A percentile compares a stretch with the other conserved stretches of the same genome.
phyloP scores from a whole-genome alignment of 2,329 filamentous ascomycete genomes.

The Fusarium decemcellulare region DNA sequence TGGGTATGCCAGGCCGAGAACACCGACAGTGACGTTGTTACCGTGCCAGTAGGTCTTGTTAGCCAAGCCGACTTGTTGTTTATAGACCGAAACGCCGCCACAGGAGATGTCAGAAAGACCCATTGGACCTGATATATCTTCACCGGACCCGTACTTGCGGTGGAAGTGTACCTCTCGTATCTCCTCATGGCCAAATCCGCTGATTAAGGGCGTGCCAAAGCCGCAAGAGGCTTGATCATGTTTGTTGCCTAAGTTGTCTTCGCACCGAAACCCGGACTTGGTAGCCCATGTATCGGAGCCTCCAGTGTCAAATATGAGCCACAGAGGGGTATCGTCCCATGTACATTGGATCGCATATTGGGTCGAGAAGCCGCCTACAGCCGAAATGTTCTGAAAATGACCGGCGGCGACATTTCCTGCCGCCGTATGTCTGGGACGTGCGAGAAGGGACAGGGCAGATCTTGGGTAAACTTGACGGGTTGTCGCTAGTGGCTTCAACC shows the following conservation, averaged over 20 bases:
- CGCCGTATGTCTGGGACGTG: conserved; percentile 30
- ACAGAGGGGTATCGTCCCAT: conserved; percentile 56
- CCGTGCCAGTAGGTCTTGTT: conserved; percentile 66
- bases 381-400: conserved; percentile 55
- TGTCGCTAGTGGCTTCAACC: conserved; percentile 50
- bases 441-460: conserved; percentile 51
- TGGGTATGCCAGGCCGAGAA: conserved; percentile 66
- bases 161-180: conserved; percentile 61
- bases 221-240: conserved; percentile 53
- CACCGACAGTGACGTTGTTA: conserved; percentile 65
- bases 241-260: conserved; percentile 51
- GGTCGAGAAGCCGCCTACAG: conserved; percentile 56
- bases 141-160: conserved; percentile 64
- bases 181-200: conserved; percentile 57
- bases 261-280: conserved; percentile 58
- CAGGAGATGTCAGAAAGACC: conserved; percentile 62
- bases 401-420: conserved; percentile 25
- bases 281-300: conserved; percentile 67
- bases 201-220: conserved; percentile 57
- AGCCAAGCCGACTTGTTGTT: conserved; percentile 64
- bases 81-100: conserved; percentile 59
- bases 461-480: conserved; percentile 33
- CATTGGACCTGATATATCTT: conserved; percentile 63
- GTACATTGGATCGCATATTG: conserved; percentile 59
- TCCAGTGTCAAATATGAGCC: conserved; percentile 65